These are phyloP conservation scores for Lipomyces japonicus DNA, from an alignment of 805 yeast genomes.

Conservation along the genomic window DNA sequence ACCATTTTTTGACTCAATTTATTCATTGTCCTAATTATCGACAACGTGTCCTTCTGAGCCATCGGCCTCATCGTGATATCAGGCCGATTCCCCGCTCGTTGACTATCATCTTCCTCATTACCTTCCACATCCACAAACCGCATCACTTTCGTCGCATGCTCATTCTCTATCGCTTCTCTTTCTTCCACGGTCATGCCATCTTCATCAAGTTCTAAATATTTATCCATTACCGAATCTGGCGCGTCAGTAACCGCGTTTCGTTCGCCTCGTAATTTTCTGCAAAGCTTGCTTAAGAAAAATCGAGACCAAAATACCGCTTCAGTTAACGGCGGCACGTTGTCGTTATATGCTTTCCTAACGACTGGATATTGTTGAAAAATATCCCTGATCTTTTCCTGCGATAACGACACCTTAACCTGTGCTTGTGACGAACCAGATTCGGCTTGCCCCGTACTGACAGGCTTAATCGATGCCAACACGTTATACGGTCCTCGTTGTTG, in stretches of 20 bases:
- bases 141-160: slow-evolving; percentile 50
- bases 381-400: slow-evolving; percentile 83
- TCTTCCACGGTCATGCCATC: slow-evolving; percentile 43
- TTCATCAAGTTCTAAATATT: slow-evolving; percentile 68
- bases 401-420: slow-evolving; percentile 85
- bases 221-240: slow-evolving; percentile 81
- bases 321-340: slow-evolving; percentile 79
- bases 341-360: slow-evolving; percentile 82
- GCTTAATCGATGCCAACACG: slow-evolving; percentile 87
- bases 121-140: slow-evolving; percentile 76
- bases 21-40: slow-evolving; percentile 83
- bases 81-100: slow-evolving; percentile 65
- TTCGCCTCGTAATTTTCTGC: slow-evolving; percentile 86
- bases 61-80: slow-evolving; percentile 81
- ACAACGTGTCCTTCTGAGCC: slow-evolving; percentile 62
- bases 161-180: slow-evolving; percentile 18
- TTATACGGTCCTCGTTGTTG: slow-evolving; percentile 93
- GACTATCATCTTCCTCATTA: slow-evolving; percentile 59
- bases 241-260: slow-evolving; percentile 68
- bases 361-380: slow-evolving; percentile 91
- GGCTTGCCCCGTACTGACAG: slow-evolving; percentile 45
- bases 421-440: slow-evolving; percentile 75
- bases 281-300: slow-evolving; percentile 85
- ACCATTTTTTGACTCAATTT: slow-evolving; percentile 80
- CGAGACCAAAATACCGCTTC: slow-evolving; percentile 97